A percentile compares a stretch with the other conserved stretches of the same genome.
phyloP scores from a whole-genome alignment of 257 asterid genomes.

The Scutellaria galericulata region DNA sequence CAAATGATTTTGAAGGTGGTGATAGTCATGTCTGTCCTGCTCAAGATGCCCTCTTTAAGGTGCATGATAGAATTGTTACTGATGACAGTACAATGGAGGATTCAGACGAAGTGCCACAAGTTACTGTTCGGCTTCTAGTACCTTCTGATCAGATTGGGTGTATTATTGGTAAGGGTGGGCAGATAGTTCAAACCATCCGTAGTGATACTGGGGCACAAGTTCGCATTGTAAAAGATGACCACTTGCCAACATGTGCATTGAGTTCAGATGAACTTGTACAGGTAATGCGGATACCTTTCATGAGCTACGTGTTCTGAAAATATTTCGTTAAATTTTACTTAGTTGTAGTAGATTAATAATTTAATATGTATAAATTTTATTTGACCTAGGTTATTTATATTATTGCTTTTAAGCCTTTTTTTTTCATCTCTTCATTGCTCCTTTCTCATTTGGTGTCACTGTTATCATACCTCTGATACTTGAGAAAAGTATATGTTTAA shows the following conservation, averaged over 20 bases:
- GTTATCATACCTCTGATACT: background rate
- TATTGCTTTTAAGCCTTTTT: background rate
- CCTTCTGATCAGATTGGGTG: slow-evolving; percentile 98
- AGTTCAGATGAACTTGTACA: slow-evolving; percentile 92
- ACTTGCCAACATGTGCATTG: slow-evolving; percentile 86
- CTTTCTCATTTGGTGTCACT: background rate
- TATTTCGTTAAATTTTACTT: background rate
- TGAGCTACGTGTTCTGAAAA: background rate
- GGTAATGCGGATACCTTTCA: slow-evolving; percentile 48
- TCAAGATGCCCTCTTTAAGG: slow-evolving; percentile 88
- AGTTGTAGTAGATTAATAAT: background rate
- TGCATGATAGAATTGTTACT: slow-evolving; percentile 77
- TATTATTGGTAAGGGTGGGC: slow-evolving; percentile 94
- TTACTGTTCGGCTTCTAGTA: slow-evolving; percentile 74
- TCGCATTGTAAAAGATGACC: slow-evolving; percentile 86
- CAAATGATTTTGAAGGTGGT: slow-evolving; percentile 65
- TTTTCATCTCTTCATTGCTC: background rate
- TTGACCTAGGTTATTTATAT: background rate
- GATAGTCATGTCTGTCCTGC: slow-evolving; percentile 77
- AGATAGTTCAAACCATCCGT: slow-evolving; percentile 79
- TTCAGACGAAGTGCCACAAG: slow-evolving; percentile 63
- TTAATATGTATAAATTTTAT: slow-evolving; percentile 5
- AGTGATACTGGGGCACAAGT: slow-evolving; percentile 90
- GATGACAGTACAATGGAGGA: slow-evolving; percentile 65
- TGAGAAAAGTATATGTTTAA: background rate